These are phyloP conservation scores for Urochloa ruziziensis DNA, from an alignment of 176 grass and related monocot species.

Conservation along the genomic window DNA sequence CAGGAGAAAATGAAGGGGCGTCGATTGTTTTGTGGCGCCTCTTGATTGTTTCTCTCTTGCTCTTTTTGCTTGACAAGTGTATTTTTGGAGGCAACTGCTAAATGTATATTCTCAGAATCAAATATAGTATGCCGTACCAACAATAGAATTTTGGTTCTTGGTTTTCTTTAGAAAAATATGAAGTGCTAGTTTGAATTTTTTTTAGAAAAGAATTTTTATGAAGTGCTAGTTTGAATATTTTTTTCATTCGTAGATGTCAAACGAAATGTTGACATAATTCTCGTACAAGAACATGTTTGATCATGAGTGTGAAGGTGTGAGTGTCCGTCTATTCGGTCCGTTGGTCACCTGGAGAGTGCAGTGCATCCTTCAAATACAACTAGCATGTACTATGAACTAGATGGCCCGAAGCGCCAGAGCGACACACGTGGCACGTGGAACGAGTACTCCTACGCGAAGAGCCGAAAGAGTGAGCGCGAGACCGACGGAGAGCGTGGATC, in stretches of 20 bases:
- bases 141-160: not conserved
- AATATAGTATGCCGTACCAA: not conserved
- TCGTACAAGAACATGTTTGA: not conserved
- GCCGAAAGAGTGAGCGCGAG: too few relatives aligned
- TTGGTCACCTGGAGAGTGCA: too few relatives aligned
- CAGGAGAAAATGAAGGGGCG: constrained; percentile 30
- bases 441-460: too few relatives aligned
- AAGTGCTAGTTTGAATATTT: not conserved
- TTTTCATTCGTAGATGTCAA: not conserved
- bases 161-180: not conserved
- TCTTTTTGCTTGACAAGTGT: constrained; percentile 6
- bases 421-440: not conserved
- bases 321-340: too few relatives aligned
- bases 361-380: not conserved
- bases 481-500: too few relatives aligned
- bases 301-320: too few relatives aligned
- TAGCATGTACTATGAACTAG: too few relatives aligned
- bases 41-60: not conserved
- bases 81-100: constrained; percentile 19
- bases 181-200: not conserved
- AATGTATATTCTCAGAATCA: not conserved
- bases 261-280: not conserved
- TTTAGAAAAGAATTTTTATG: not conserved
- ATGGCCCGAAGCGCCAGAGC: not conserved
- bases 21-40: constrained; percentile 7